Evolutionary conservation across 2,329 filamentous ascomycete species (phyloP), one percentile per base, ranked within the genome.

Genomic region (Thielaviopsis populi): DNA sequence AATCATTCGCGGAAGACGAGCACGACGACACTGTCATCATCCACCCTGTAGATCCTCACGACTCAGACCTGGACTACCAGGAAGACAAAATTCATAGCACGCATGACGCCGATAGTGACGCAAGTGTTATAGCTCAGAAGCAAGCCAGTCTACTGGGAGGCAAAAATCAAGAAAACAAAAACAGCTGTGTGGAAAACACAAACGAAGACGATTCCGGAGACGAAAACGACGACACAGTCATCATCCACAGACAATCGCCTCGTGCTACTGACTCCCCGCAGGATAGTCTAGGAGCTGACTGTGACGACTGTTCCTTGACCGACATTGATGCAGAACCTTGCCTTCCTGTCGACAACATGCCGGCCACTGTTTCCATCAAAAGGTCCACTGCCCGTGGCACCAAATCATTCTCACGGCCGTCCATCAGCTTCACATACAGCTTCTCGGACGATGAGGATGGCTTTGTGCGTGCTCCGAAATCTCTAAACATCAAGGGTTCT

Each of bases 391-490:
- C 22, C 1, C 40, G 13, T 3, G 50, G 42, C 6, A 22, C 53
- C 24, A 24, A 50, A 30, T 22, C 50, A 22, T 50, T 50, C n/a
- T 37, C n/a, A 22, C 54, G 53, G 40, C 58, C 63, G 24, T 48
- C 65, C 13, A 66, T 69, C 24, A 68, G 69, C 48, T 50, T 59
- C 1, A 59, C 66, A 2, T 69, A 70, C 33, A 66, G 59, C 19
- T 70, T 70, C 54, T 69, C 69, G 5, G 68, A 69, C 59, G 68
- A 68, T 3, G 68, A 70, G 22, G 67, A 68, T 7, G 68, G 64
- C 11, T 66, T 69, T 50, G 62, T 63, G 2, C 24, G 61, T 10
- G 6, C 58, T 30, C 22, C 58, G 10, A 60, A 46, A 33, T 37
- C 43, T 42, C 46, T 19, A 10, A 53, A 27, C 19, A 40, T 15